Base-by-base conservation (phyloP, 495 filamentous ascomycete genomes). In the Annulohypoxylon moriforme region DNA sequence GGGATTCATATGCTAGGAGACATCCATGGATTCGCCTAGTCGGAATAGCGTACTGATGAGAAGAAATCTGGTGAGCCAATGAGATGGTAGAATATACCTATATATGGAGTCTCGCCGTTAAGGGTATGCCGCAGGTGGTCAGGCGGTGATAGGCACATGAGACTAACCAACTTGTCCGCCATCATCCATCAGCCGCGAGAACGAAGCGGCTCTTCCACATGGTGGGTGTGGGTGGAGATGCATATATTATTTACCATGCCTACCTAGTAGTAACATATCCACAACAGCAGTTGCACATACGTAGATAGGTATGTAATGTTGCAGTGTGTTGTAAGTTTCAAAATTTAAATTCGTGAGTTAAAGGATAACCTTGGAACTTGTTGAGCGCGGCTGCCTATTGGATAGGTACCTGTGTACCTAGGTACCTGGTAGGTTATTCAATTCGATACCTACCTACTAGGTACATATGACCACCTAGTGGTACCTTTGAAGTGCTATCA, bases 131-230 rank as follows among this genome's bases (percentile, higher is more conserved):
- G 64, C 50, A 61, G 61, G 47, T 63, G 62, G 63, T 67, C 71
- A 74, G 50, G 71, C 58, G 71, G 61, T 55, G 71, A 55, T 67
- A 56, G 29, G 71, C 71, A 74, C 67, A 70, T 70, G 67, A 49
- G 57, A 56, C 70, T 38, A 20, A 44, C 50, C 47, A 67, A 70
- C 40, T 59, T 52, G 36, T 52, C 52, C 67, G 44, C 50, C 60
- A 62, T 53, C 62, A 52, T 40, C 58, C 62, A 64, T 53, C 62
- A 58, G 57, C 62, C 62, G 52, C 67, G 57, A 55, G 20, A 22
- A 64, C 25, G 24, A 16, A 64, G 64, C 60, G 61, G 55, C 61
- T 71, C 62, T 71, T 57, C 29, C 34, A 64, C 40, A 61, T 52
- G 52, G 42, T 13, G 20, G 16, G 18, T 31, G 65, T 58, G 20